These are phyloP conservation scores for Pluteus cervinus DNA, from an alignment of 768 basidiomycete genomes.

Conservation along the genomic window DNA sequence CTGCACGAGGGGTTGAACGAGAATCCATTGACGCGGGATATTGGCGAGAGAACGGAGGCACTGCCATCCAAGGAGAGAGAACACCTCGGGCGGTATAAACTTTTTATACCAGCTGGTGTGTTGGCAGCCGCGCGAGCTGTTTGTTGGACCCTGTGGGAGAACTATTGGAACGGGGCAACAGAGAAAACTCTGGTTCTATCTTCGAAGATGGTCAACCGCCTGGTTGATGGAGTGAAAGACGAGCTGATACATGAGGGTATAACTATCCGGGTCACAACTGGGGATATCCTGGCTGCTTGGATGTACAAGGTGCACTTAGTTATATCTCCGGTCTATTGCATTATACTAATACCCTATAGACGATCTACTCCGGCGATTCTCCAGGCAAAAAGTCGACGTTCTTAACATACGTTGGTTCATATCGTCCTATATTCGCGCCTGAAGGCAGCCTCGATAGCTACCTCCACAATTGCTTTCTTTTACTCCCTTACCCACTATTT, in stretches of 20 bases:
- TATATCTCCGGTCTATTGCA: background rate
- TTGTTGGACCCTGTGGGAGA: constrained; percentile 2
- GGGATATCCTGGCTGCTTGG: constrained; percentile 37
- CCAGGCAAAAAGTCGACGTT: constrained; percentile 23
- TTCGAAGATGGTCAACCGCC: constrained; percentile 15
- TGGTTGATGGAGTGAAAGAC: constrained; percentile 24
- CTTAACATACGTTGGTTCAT: constrained; percentile 32
- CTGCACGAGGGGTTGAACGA: constrained; percentile 25
- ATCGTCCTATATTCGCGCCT: constrained; percentile 23
- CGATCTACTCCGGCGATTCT: constrained; percentile 26
- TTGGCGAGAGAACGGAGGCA: constrained; percentile 21
- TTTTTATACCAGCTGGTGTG: background rate
- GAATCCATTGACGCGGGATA: constrained; percentile 30
- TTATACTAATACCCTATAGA: constrained; percentile 15
- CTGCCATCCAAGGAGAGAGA: constrained; percentile 7
- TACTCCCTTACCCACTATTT: constrained; percentile 33
- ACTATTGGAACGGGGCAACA: background rate
- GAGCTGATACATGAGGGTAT: constrained; percentile 15
- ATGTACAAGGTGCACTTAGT: constrained; percentile 25
- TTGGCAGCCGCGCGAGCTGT: background rate
- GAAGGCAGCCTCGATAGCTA: constrained; percentile 19
- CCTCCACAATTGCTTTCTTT: constrained; percentile 32
- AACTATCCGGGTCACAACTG: constrained; percentile 20
- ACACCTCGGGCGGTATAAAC: constrained; percentile 2
- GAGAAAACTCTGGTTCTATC: background rate